These are phyloP conservation scores for Chrysochromulina tobinii DNA, from an alignment of 78 protist genomes.

Conservation along the genomic window DNA sequence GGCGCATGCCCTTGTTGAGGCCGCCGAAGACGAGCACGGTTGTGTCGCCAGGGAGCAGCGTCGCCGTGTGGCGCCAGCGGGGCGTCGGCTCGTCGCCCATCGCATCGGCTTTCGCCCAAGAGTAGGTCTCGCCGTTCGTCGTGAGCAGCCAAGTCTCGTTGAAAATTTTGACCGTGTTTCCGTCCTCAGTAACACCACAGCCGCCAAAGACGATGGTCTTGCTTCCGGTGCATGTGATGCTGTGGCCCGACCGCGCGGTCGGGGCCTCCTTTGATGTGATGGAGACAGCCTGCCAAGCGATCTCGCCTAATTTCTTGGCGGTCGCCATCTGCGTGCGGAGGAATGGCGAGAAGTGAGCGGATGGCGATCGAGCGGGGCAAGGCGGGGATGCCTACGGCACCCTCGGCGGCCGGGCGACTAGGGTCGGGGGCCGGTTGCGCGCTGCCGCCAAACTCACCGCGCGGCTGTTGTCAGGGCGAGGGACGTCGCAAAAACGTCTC, in stretches of 20 bases:
- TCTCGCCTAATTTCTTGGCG: no score
- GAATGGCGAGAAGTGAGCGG: no score
- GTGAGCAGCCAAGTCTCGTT: neutral
- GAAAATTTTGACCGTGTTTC: neutral
- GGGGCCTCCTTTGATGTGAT: neutral
- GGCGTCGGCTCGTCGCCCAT: constrained; percentile 1
- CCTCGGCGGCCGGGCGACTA: no score
- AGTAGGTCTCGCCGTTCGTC: neutral
- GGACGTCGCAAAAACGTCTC: no score
- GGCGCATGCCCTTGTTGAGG: neutral
- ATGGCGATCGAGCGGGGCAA: no score
- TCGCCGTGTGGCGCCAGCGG: constrained; percentile 28
- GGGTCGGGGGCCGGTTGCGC: no score
- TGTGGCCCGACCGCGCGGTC: neutral
- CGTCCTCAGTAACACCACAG: neutral
- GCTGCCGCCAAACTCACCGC: no score
- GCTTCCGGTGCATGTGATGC: neutral
- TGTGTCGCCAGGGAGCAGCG: neutral
- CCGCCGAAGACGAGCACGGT: constrained; percentile 6
- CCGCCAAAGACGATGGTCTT: neutral
- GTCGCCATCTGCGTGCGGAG: no score
- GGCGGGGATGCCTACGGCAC: no score
- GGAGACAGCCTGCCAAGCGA: no score
- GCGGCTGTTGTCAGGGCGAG: no score
- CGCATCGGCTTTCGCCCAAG: neutral